These are phyloP conservation scores for Aspergillus pseudoterreus DNA, from an alignment of 2,329 filamentous ascomycete genomes.

Conservation along the genomic window DNA sequence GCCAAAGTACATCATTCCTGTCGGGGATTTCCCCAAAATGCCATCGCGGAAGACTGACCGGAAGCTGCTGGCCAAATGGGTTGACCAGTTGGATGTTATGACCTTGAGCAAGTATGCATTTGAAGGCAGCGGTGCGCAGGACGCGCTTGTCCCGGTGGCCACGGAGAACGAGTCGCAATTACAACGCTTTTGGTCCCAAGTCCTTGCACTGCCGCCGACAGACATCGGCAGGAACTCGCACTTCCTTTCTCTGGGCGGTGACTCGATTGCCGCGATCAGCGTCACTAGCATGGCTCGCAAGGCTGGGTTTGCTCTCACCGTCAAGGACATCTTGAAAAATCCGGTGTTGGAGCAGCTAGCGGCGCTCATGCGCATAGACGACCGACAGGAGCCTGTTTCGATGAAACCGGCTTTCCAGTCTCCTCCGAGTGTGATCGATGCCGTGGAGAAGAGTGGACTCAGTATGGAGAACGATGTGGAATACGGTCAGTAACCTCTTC, in stretches of 20 bases:
- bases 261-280: conserved; percentile 1
- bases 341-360: background rate
- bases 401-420: background rate
- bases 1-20: background rate
- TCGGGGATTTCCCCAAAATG: background rate
- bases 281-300: background rate
- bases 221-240: background rate
- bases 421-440: background rate
- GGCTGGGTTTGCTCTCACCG: background rate
- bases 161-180: background rate
- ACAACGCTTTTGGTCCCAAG: background rate
- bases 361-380: background rate
- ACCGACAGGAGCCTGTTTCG: background rate
- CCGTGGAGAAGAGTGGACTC: background rate
- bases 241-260: background rate
- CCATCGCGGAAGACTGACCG: background rate
- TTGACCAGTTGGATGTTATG: background rate
- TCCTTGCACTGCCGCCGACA: background rate
- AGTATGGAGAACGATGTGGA: background rate
- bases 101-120: background rate
- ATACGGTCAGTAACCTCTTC: background rate
- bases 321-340: background rate
- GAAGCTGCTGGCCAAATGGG: background rate
- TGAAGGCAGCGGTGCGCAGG: background rate
- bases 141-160: background rate